Base-by-base conservation (phyloP, 805 yeast genomes). In the Myxozyma neglecta region DNA sequence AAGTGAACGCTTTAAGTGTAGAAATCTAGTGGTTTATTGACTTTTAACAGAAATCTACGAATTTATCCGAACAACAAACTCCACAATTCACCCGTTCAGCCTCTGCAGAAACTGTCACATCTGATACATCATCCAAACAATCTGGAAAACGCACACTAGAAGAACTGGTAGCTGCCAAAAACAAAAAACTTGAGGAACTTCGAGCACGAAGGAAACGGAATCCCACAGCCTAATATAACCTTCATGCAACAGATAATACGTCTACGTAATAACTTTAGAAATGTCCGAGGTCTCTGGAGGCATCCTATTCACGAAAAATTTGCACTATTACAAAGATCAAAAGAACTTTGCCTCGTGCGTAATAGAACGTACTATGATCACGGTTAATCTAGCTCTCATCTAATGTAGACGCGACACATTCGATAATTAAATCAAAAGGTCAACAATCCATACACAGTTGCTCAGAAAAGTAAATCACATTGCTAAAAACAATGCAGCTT, bases 281-380 rank as follows among this genome's bases (percentile, higher is more conserved):
- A 56, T 63, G 67, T 63, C 24, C 60, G 67, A 57, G 65, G 65
- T 63, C 67, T 63, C 67, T 63, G 67, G 67, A 63, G 67, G 67
- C 67, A 57, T 61, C 59, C 59, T 63, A 63, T 44, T 52, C 59
- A 61, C 56, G 13, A 53, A 40, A 50, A 37, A 24, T 14, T n/a
- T 20, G 18, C 46, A 9, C n/a, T n/a, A 10, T 46, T 39, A 20
- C 16, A 29, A 53, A 18, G 14, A 29, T 35, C n/a, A 20, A 16
- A 36, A 37, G 9, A 29, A 18, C 13, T 16, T 13, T 39, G 29
- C 34, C 11, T 36, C 35, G 36, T 32, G 40, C 42, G 45, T 44
- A 61, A 63, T 60, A 63, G 56, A 62, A 63, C 66, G 67, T 63
- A 63, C 67, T 63, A 63, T 63, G 67, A 63, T 56, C 63, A 60